Evolutionary conservation across 225 moss, liverwort and hornwort species (phyloP).

Genomic region (Rhytidiadelphus loreus): DNA sequence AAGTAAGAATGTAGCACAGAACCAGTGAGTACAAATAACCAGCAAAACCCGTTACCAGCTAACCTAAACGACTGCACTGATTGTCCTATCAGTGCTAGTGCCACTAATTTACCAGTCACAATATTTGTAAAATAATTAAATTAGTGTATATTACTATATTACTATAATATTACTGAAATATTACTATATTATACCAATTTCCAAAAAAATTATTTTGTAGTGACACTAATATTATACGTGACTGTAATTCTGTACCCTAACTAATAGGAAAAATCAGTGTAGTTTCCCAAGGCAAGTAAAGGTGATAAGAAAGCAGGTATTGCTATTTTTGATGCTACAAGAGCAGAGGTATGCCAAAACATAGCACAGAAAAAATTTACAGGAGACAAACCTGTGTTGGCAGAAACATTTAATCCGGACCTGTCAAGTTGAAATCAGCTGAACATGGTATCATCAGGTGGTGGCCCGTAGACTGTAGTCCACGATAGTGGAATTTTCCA

Average conservation of each 20-base stretch:
- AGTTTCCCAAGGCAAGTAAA: background rate
- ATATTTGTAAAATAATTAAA: background rate
- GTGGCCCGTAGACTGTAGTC: slow-evolving; percentile 89
- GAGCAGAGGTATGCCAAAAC: background rate
- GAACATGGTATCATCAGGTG: slow-evolving; percentile 83
- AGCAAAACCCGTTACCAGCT: background rate
- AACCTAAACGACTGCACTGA: background rate
- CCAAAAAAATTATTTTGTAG: background rate
- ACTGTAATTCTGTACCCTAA: background rate
- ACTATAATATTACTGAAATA: background rate
- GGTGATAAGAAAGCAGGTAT: background rate
- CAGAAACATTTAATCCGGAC: background rate
- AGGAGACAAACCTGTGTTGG: background rate
- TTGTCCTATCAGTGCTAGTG: background rate
- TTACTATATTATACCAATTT: background rate
- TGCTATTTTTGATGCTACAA: background rate
- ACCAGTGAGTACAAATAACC: background rate
- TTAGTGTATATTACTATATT: background rate
- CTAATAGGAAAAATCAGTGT: background rate
- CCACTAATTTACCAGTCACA: background rate
- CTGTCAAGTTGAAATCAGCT: slow-evolving; percentile 14
- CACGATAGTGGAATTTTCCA: slow-evolving; percentile 81
- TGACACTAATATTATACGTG: background rate
- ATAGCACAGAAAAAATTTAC: background rate
- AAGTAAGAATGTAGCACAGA: background rate